Evolutionary conservation across 1,284 basidiomycete genomes (phyloP).

Genomic region (Veloporphyrellus conicus): DNA sequence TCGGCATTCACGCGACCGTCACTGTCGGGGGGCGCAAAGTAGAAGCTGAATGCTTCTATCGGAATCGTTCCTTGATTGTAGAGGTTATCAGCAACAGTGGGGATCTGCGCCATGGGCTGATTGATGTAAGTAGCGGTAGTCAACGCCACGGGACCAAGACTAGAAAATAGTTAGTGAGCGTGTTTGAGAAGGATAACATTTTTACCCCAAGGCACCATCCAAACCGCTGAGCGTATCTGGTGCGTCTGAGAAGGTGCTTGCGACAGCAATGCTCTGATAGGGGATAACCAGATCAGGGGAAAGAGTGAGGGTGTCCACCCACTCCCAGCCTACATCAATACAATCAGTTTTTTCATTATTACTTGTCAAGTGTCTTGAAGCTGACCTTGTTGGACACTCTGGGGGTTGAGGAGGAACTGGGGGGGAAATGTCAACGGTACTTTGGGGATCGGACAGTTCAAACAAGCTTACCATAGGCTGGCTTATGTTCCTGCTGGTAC

Average conservation of each 20-base stretch:
- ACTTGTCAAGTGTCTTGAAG: too few species aligned
- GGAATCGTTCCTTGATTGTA: conserved; percentile 41
- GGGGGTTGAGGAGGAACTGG: neutral
- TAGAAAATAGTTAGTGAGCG: neutral
- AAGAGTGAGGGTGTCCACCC: conserved; percentile 47
- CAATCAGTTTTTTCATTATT: conserved; percentile 3
- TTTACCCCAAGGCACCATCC: conserved; percentile 50
- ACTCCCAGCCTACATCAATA: conserved; percentile 42
- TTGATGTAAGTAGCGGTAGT: conserved; percentile 37
- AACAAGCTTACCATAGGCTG: conserved; percentile 41
- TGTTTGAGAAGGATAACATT: neutral
- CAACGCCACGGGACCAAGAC: conserved; percentile 49
- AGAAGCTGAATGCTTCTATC: conserved; percentile 46
- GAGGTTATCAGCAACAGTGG: conserved; percentile 46
- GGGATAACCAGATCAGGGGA: conserved; percentile 40
- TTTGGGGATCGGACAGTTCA: neutral
- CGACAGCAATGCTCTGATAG: conserved; percentile 53
- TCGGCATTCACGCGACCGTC: conserved; percentile 36
- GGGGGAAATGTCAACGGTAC: conserved; percentile 1
- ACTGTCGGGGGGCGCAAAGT: conserved; percentile 41
- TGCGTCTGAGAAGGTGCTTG: too few species aligned
- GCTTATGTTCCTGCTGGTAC: conserved; percentile 42
- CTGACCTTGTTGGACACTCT: conserved; percentile 32
- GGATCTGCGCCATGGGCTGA: conserved; percentile 20
- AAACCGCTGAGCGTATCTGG: conserved; percentile 41